phyloP scores from a whole-genome alignment of 257 asterid species.

The Solanum peruvianum region DNA sequence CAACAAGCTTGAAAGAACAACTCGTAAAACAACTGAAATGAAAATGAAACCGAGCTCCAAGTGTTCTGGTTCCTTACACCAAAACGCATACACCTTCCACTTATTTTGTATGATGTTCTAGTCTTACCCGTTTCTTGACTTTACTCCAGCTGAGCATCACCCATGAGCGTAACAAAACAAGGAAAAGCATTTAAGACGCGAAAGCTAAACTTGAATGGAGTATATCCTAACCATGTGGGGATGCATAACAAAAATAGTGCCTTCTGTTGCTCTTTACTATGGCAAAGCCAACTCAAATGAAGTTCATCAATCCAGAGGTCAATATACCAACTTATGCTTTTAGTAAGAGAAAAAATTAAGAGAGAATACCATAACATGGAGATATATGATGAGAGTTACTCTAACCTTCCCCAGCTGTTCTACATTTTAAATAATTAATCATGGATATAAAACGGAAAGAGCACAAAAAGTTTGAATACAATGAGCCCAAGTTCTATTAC shows the following conservation, averaged over 20 bases:
- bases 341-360: not conserved
- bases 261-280: not conserved
- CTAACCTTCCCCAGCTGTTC: not conserved
- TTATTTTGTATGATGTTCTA: not conserved
- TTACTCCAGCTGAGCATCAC: not conserved
- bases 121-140: not conserved
- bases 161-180: not conserved
- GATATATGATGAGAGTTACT: not conserved
- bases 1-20: not conserved
- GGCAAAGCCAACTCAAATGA: not conserved
- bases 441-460: not conserved
- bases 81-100: not conserved
- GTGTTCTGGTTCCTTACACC: not conserved
- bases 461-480: not conserved
- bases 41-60: not conserved
- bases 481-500: constrained; percentile 11
- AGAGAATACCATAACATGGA: not conserved
- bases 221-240: not conserved
- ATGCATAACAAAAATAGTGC: not conserved
- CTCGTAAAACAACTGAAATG: not conserved
- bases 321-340: not conserved
- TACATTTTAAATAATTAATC: not conserved
- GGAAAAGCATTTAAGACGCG: not conserved
- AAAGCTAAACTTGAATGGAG: not conserved
- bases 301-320: not conserved